Base-by-base conservation (phyloP, 2,329 filamentous ascomycete genomes). In the Fusarium sp. region DNA sequence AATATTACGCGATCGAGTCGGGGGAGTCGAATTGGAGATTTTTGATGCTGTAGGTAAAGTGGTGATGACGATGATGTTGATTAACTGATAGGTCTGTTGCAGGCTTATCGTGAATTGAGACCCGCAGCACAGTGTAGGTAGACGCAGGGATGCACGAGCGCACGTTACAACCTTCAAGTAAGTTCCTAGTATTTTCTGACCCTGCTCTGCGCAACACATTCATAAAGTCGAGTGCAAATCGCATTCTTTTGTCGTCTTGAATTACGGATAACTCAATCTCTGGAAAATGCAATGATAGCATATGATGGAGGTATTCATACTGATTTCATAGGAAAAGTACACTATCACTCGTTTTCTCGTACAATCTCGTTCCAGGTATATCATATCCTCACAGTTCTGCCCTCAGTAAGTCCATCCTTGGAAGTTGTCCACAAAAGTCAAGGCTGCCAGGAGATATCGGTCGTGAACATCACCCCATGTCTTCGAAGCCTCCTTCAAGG, bases 391-490 rank as follows among this genome's bases (percentile, higher is more conserved):
- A 11, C 40, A 33, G 30, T n/a, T 28, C 15, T 15, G n/a, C 11
- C 15, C 19, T 75, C 60, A 81, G 65, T 78, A 81, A 7, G 77
- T 77, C 92, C 92, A 95, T 0, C 89, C 89, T 39, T 87, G 78
- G 74, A 94, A 95, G 59, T 91, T 89, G 65, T 92, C 89, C 5
- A 87, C 89, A 79, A 95, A 92, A 49, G 87, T 86, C 22, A 92
- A 84, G 3, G 92, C 92, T 8, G 90, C 86, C 56, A 86, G 86
- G 30, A 94, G 80, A 72, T 91, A 93, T 62, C 81, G 86, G 39
- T 88, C 83, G 63, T 90, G 84, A 6, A 85, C 83, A 75, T 94
- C 90, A 6, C 89, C 89, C 92, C 92, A 95, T 0, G 90, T 93
- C 64, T 84, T 84, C 15, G 89, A 89, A 19, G 90, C 90, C 75